Evolutionary conservation across 768 basidiomycete genomes (phyloP), one percentile per base, ranked within the genome.

Genomic region (Ramaria sp.): DNA sequence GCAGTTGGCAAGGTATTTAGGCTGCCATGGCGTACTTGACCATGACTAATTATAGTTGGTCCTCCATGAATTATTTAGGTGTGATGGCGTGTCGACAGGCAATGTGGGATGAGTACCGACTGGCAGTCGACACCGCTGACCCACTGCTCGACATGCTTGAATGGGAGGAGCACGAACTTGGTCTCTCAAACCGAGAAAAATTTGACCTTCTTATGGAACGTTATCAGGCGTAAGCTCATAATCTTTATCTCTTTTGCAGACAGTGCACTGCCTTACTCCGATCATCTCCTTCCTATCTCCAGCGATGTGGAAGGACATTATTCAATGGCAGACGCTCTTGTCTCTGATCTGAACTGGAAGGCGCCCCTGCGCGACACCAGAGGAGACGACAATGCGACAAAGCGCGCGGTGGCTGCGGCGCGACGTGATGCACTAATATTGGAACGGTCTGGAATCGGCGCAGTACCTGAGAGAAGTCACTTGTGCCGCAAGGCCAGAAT

Each of bases 41-140:
- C 4, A 3, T 37, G 20, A 43, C 42, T n/a, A 43, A 43, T 13
- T 19, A 43, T 13, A 1, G 34, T 6, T 43, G 17, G 7, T 13
- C 2, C 42, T 19, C 41, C 17, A 22, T 19, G 39, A 37, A 37
- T 37, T 37, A 10, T 19, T 5, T 13, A 62, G 67, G 69, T 19
- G 80, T 87, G 7, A 65, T 85, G 13, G 82, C 82, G 13, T 84
- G 82, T 61, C 79, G 82, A 65, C 85, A 86, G 63, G 79, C 83
- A 27, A 84, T 87, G 82, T 87, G 84, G 83, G 85, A 87, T 59
- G 83, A 84, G 56, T 52, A 37, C 37, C 37, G 24, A 22, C 22
- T 22, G 15, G 48, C 48, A 17, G 7, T 24, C 9, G 27, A 49
- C 10, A 34, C 33, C 33, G 7, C 12, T 19, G 51, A 52, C 20